phyloP scores from a whole-genome alignment of 371 early-diverging fungal genomes.

The Mortierella sp. region DNA sequence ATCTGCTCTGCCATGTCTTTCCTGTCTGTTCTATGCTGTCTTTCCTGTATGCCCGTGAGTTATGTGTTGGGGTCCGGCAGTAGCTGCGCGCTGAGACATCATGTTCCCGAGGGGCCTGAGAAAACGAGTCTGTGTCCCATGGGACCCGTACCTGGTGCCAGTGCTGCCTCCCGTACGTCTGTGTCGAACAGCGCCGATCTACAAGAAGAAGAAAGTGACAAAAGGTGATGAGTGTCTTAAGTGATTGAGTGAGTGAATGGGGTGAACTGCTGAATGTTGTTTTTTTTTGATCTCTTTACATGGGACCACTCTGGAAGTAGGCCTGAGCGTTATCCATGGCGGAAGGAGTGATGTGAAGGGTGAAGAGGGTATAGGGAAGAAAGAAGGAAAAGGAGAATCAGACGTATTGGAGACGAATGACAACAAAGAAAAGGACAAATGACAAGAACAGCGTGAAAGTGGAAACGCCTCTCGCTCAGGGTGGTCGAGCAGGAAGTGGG shows the following conservation, averaged over 20 bases:
- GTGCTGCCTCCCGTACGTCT: neutral
- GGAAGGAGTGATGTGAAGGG: neutral
- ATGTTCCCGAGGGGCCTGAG: too few relatives aligned
- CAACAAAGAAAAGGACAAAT: neutral
- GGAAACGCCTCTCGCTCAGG: neutral
- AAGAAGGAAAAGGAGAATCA: neutral
- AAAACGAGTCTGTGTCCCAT: neutral
- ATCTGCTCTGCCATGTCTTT: too few relatives aligned
- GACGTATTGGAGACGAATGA: neutral
- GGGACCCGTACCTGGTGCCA: neutral
- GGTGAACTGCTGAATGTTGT: neutral
- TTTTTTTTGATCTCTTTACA: slow-evolving; percentile 12
- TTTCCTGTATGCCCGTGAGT: too few relatives aligned
- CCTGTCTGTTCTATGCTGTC: too few relatives aligned
- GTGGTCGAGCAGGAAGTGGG: too few relatives aligned
- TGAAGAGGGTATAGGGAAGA: neutral
- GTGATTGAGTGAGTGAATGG: too few relatives aligned
- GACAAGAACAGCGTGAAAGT: neutral
- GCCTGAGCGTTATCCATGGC: slow-evolving; percentile 29
- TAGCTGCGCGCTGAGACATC: neutral
- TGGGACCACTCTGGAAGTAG: slow-evolving; percentile 22
- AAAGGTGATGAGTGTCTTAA: neutral
- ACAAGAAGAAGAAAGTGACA: neutral
- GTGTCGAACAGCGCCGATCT: neutral
- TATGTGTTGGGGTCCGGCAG: neutral